Percentiles rank a stretch among this genome's conserved stretches.
These are phyloP conservation scores for Globisporangium canariense DNA, from an alignment of 352 stramenopile genomes.

Conservation along the genomic window DNA sequence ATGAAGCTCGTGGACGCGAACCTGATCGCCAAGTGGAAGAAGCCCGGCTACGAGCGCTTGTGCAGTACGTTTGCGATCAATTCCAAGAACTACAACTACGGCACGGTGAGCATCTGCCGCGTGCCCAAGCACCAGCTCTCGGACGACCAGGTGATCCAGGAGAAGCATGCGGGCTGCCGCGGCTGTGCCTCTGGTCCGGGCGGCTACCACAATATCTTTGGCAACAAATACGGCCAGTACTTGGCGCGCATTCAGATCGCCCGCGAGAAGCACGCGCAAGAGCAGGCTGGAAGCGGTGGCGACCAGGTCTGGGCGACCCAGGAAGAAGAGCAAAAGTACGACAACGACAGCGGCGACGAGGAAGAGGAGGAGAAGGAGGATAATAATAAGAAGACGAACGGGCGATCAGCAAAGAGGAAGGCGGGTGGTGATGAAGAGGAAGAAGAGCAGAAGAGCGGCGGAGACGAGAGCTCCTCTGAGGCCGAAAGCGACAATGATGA, in stretches of 20 bases:
- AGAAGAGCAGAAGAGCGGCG: slow-evolving; percentile 24
- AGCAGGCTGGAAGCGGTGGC: slow-evolving; percentile 15
- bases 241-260: slow-evolving; percentile 95
- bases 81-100: slow-evolving; percentile 99
- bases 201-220: slow-evolving; percentile 97
- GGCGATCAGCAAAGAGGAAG: slow-evolving; percentile 19
- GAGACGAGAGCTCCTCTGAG: slow-evolving; percentile 11
- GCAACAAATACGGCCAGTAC: slow-evolving; percentile 99
- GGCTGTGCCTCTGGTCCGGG: slow-evolving; percentile 94
- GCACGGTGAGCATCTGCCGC: slow-evolving; percentile 96
- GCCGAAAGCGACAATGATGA: slow-evolving; percentile 21
- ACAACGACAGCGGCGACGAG: slow-evolving; percentile 33
- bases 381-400: slow-evolving; percentile 26
- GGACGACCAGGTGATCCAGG: slow-evolving; percentile 85
- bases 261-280: slow-evolving; percentile 61
- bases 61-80: slow-evolving; percentile 99
- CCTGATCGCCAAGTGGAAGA: slow-evolving; percentile 99
- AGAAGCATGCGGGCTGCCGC: slow-evolving; percentile 95
- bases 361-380: slow-evolving; percentile 22
- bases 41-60: slow-evolving; percentile 97
- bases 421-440: slow-evolving; percentile 17
- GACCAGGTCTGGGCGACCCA: slow-evolving; percentile 53
- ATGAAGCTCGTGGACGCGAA: slow-evolving; percentile 94
- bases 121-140: slow-evolving; percentile 94
- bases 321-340: slow-evolving; percentile 62